These are phyloP conservation scores for Priceomyces castillae DNA, from an alignment of 805 yeast species.

Conservation along the genomic window DNA sequence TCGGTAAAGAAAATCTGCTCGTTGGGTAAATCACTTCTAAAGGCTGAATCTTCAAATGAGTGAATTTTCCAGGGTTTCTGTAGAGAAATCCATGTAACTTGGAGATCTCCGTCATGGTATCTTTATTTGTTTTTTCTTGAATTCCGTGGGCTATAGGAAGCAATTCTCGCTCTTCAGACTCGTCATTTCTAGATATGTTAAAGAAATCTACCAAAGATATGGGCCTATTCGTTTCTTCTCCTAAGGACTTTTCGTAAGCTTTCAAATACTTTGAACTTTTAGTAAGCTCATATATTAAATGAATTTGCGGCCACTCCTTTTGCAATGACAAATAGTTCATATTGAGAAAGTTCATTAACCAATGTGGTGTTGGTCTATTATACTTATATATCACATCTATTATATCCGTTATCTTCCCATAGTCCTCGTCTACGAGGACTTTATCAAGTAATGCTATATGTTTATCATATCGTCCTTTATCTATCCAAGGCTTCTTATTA, in stretches of 20 bases:
- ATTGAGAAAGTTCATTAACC: slow-evolving; percentile 18
- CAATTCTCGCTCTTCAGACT: background rate
- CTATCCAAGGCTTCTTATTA: slow-evolving; percentile 2
- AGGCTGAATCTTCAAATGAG: slow-evolving; percentile 24
- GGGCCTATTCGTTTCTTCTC: slow-evolving; percentile 11
- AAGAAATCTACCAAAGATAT: slow-evolving; percentile 15
- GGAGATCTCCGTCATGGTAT: slow-evolving; percentile 12
- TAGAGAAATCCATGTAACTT: slow-evolving; percentile 21
- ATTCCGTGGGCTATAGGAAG: background rate
- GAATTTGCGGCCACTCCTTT: slow-evolving; percentile 34
- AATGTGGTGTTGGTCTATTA: slow-evolving; percentile 11
- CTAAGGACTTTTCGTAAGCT: slow-evolving; percentile 16
- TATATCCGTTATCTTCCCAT: slow-evolving; percentile 19
- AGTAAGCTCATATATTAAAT: slow-evolving; percentile 28
- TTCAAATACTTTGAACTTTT: slow-evolving; percentile 6
- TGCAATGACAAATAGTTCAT: slow-evolving; percentile 21
- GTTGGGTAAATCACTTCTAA: slow-evolving; percentile 33
- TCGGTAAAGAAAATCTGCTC: slow-evolving; percentile 29
- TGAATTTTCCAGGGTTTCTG: slow-evolving; percentile 16
- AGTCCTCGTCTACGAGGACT: slow-evolving; percentile 28
- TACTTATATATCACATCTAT: slow-evolving; percentile 28
- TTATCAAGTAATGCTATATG: slow-evolving; percentile 19
- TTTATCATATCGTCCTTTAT: slow-evolving; percentile 13
- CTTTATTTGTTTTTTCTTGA: background rate
- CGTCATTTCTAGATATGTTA: slow-evolving; percentile 2